phyloP scores from a whole-genome alignment of 306 rosid genomes.

The Corylus avellana region DNA sequence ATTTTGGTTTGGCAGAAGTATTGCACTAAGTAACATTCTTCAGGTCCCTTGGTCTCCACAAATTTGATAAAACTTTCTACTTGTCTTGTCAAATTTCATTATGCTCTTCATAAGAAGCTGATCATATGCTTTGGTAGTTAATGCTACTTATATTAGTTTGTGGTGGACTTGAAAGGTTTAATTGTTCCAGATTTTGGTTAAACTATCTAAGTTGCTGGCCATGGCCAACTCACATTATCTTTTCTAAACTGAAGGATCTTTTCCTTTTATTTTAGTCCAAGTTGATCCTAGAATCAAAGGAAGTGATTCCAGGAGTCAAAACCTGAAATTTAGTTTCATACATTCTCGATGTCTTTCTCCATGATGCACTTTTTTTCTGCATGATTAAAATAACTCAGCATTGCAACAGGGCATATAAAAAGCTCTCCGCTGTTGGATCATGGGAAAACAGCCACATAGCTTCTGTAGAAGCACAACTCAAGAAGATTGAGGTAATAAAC shows the following conservation, averaged over 20 bases:
- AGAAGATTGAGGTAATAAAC: conserved; percentile 62
- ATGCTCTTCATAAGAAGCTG: not conserved
- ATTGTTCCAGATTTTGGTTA: not conserved
- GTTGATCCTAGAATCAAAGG: not conserved
- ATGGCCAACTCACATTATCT: not conserved
- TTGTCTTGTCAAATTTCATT: not conserved
- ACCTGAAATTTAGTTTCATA: not conserved
- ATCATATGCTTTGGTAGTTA: not conserved
- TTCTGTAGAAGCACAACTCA: conserved; percentile 59
- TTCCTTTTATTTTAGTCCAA: not conserved
- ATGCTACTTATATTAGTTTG: not conserved
- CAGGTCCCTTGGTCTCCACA: not conserved
- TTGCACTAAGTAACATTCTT: not conserved
- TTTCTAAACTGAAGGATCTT: not conserved
- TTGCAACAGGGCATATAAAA: conserved; percentile 63
- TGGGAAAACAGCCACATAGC: conserved; percentile 72
- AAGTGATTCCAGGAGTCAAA: not conserved
- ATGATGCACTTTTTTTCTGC: not conserved
- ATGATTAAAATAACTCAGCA: not conserved
- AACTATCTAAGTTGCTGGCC: not conserved
- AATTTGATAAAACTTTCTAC: not conserved
- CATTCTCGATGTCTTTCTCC: not conserved
- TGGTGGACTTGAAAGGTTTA: not conserved
- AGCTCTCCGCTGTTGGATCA: conserved; percentile 51
- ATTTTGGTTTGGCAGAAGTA: not conserved